These are phyloP conservation scores for Mycena vitilis DNA, from an alignment of 768 basidiomycete genomes.

Conservation along the genomic window DNA sequence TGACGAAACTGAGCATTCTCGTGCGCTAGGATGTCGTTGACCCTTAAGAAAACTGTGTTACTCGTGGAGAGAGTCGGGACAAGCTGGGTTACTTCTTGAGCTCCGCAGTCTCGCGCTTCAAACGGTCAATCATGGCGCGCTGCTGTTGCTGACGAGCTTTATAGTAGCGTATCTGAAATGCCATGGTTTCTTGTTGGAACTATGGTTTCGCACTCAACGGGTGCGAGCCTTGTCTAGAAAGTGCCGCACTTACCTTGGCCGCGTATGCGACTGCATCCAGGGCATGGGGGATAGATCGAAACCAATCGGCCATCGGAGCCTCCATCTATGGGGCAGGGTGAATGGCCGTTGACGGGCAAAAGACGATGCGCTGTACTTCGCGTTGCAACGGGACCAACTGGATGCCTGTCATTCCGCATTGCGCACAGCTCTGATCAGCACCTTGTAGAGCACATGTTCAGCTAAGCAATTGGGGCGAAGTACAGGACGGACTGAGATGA, in stretches of 20 bases:
- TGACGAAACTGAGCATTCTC: slow-evolving; percentile 65
- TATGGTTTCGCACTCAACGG: slow-evolving; percentile 41
- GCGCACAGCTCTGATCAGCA: slow-evolving; percentile 78
- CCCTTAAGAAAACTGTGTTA: slow-evolving; percentile 48
- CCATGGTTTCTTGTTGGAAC: slow-evolving; percentile 86
- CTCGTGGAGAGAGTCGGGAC: slow-evolving; percentile 14
- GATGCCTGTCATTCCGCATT: slow-evolving; percentile 72
- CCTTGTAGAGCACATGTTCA: slow-evolving; percentile 51
- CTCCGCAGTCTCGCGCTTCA: slow-evolving; percentile 63
- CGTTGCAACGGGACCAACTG: slow-evolving; percentile 79
- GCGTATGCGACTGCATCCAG: slow-evolving; percentile 76
- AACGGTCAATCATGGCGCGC: slow-evolving; percentile 61
- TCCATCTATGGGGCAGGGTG: slow-evolving; percentile 66
- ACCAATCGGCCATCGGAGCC: slow-evolving; percentile 86
- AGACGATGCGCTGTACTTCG: slow-evolving; percentile 62
- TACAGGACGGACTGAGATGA: slow-evolving; percentile 72
- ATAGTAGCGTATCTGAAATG: slow-evolving; percentile 73
- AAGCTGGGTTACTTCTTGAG: slow-evolving; percentile 64
- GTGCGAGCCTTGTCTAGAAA: not conserved
- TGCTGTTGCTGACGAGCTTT: slow-evolving; percentile 69
- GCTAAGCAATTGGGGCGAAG: slow-evolving; percentile 20
- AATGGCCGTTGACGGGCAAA: not conserved
- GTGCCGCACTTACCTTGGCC: slow-evolving; percentile 63
- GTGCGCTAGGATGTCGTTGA: slow-evolving; percentile 57
- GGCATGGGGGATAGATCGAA: slow-evolving; percentile 68